A percentile compares a stretch with the other conserved stretches of the same genome.
Evolutionary conservation across 331 rosid species (phyloP).

Genomic region (Rhamnella rubrinervis): DNA sequence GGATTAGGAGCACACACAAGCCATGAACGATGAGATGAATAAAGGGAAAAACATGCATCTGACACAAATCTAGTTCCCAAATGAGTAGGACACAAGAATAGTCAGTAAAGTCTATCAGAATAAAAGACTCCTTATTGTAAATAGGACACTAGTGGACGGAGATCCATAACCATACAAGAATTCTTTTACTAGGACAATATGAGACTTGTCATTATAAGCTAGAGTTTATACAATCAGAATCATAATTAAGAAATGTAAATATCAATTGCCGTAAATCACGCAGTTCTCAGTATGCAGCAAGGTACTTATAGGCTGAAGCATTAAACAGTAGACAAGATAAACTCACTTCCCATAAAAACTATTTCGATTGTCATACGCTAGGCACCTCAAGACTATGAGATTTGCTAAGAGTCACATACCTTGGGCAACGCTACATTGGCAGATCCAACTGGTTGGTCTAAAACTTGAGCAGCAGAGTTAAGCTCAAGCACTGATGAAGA

Average conservation of each 20-base stretch:
- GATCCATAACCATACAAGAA: neutral
- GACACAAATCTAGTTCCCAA: neutral
- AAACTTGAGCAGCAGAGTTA: conserved; percentile 36
- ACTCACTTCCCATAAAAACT: neutral
- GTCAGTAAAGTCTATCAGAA: neutral
- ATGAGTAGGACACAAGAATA: neutral
- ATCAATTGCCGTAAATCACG: neutral
- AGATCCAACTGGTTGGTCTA: conserved; percentile 44
- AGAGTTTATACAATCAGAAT: neutral
- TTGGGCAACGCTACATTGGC: conserved; percentile 50
- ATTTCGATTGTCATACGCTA: neutral
- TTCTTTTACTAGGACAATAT: neutral
- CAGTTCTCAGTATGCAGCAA: neutral
- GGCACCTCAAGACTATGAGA: conserved; percentile 3
- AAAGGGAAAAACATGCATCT: neutral
- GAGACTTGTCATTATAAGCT: neutral
- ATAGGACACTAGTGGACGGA: neutral
- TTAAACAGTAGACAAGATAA: neutral
- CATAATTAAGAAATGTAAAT: neutral
- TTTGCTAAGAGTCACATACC: conserved; percentile 44
- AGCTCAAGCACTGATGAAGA: conserved; percentile 52
- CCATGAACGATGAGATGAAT: neutral
- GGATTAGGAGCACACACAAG: no score
- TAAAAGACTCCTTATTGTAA: no score
- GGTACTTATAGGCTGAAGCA: neutral